These are phyloP conservation scores for Pleurotus djamor DNA, from an alignment of 768 basidiomycete species.

Conservation along the genomic window DNA sequence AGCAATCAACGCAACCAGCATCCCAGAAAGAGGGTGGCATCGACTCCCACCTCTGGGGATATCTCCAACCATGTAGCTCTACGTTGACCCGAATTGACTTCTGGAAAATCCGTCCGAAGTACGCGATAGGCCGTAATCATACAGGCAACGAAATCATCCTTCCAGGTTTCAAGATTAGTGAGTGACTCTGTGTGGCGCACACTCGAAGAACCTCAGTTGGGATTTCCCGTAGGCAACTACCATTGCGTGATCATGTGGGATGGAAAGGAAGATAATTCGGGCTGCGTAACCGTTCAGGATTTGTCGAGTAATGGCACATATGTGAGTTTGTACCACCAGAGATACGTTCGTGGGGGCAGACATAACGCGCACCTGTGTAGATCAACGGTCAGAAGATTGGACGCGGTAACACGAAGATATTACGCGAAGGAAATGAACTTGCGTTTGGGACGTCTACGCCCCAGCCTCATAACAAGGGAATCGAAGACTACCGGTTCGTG, in stretches of 20 bases:
- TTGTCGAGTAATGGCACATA: conserved; percentile 74
- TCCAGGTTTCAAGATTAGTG: conserved; percentile 74
- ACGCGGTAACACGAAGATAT: conserved; percentile 47
- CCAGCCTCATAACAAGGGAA: conserved; percentile 37
- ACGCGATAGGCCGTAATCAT: conserved; percentile 53
- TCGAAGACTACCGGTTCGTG: conserved; percentile 80
- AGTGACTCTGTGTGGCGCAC: conserved; percentile 22
- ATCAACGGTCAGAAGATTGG: conserved; percentile 69
- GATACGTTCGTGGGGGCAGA: neutral
- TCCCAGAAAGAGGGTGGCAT: conserved; percentile 29
- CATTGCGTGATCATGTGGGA: conserved; percentile 65
- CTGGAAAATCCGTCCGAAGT: conserved; percentile 45
- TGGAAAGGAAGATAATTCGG: conserved; percentile 36
- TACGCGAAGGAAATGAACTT: conserved; percentile 84
- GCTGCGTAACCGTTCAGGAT: conserved; percentile 51
- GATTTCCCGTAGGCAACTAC: conserved; percentile 40
- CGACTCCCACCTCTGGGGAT: conserved; percentile 64
- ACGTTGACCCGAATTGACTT: conserved; percentile 58
- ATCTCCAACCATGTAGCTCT: conserved; percentile 61
- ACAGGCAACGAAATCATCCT: conserved; percentile 53
- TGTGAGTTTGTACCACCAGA: conserved; percentile 32
- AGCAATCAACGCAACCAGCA: conserved; percentile 39
- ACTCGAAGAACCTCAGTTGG: neutral
- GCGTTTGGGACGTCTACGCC: conserved; percentile 68
- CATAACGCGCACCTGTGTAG: conserved; percentile 27